These are phyloP conservation scores for Malassezia restricta DNA, from an alignment of 1,284 basidiomycete genomes.

Conservation along the genomic window DNA sequence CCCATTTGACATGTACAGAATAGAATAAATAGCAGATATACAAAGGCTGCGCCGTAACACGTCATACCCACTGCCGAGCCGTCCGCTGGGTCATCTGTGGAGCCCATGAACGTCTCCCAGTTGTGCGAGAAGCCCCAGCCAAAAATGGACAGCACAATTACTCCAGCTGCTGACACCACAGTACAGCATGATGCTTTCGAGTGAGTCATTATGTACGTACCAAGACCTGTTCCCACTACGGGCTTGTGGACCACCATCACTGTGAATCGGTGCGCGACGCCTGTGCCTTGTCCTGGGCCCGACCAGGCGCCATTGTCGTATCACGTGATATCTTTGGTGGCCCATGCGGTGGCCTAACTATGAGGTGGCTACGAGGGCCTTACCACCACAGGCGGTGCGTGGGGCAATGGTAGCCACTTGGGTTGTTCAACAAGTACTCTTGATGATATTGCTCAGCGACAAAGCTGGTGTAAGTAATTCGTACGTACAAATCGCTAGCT, in stretches of 20 bases:
- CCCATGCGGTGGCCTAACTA: too few relatives aligned
- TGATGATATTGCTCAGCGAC: constrained; percentile 43
- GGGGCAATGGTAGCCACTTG: constrained; percentile 37
- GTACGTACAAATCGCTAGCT: constrained; percentile 15
- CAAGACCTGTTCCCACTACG: constrained; percentile 29
- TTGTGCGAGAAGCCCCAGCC: constrained; percentile 35
- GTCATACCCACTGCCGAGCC: constrained; percentile 48
- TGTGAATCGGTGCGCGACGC: too few relatives aligned
- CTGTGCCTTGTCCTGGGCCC: too few relatives aligned
- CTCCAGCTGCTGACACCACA: constrained; percentile 51
- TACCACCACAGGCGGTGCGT: constrained; percentile 25
- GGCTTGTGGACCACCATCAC: constrained; percentile 20
- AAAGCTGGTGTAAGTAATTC: constrained; percentile 15
- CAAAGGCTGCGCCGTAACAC: constrained; percentile 50
- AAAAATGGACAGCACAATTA: constrained; percentile 49
- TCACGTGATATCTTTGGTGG: too few relatives aligned
- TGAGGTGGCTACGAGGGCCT: too few relatives aligned
- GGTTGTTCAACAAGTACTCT: constrained; percentile 37
- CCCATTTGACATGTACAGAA: constrained; percentile 51
- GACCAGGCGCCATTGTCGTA: too few relatives aligned
- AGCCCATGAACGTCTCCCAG: constrained; percentile 51
- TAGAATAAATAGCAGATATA: constrained; percentile 50
- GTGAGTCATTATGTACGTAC: constrained; percentile 14
- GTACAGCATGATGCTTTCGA: constrained; percentile 51
- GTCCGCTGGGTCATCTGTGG: constrained; percentile 49